Evolutionary conservation across 345 rosid genomes (phyloP).

Genomic region (Sonneratia caseolaris): DNA sequence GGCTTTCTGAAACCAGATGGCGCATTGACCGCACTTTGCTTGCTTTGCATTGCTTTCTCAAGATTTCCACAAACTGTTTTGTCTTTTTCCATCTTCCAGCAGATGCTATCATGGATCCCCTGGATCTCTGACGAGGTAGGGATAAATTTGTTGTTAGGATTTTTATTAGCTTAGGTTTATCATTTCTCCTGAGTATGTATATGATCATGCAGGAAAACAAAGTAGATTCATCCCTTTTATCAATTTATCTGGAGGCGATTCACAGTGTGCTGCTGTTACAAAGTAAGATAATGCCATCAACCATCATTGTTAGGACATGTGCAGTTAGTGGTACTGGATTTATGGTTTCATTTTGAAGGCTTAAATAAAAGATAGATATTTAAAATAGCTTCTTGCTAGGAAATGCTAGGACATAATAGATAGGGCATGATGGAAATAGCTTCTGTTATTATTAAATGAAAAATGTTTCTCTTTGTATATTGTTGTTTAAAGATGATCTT

Average conservation of each 20-base stretch:
- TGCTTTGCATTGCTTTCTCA: conserved; percentile 67
- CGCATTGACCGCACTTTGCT: conserved; percentile 65
- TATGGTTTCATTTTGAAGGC: neutral
- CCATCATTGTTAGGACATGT: neutral
- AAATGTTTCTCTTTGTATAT: neutral
- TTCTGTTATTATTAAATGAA: neutral
- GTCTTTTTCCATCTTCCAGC: conserved; percentile 44
- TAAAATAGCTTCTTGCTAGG: too few species aligned
- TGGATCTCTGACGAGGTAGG: conserved; percentile 73
- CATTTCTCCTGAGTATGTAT: conserved; percentile 10
- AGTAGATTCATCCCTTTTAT: conserved; percentile 32
- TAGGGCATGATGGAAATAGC: neutral
- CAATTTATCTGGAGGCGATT: conserved; percentile 62
- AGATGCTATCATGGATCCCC: conserved; percentile 63
- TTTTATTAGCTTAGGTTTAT: neutral
- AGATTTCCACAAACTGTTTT: conserved; percentile 41
- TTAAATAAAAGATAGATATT: neutral
- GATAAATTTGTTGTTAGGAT: conserved; percentile 7
- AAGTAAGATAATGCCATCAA: conserved; percentile 35
- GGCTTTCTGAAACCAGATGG: conserved; percentile 41
- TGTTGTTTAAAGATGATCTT: neutral
- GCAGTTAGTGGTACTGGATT: neutral
- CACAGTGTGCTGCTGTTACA: conserved; percentile 48
- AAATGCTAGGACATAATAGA: too few species aligned
- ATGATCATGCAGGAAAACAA: conserved; percentile 43